Conservation (phyloP, 345 rosid species). For the Microcos paniculata region DNA sequence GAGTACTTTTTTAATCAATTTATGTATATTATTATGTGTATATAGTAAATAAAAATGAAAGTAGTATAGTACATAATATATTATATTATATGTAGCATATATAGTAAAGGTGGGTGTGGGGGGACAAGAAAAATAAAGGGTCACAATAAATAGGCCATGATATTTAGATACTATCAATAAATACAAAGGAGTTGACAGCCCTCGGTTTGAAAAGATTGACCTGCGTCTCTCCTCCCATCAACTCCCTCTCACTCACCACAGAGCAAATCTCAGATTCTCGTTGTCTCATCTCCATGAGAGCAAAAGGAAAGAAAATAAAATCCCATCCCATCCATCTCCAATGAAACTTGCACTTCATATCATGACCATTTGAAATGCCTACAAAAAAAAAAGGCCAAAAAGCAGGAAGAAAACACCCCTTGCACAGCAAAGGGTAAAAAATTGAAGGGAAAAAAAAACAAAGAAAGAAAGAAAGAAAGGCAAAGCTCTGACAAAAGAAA, state of each 20-base stretch:
- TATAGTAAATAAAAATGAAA: too few species aligned
- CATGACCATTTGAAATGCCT: conserved; percentile 35
- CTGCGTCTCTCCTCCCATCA: conserved; percentile 37
- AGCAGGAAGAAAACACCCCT: conserved; percentile 5
- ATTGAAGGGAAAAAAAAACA: not conserved
- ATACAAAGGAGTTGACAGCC: conserved; percentile 62
- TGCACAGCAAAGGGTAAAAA: not conserved
- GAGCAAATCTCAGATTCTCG: conserved; percentile 49
- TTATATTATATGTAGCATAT: not conserved
- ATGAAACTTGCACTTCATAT: conserved; percentile 42
- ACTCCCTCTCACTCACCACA: not conserved
- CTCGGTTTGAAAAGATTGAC: conserved; percentile 61
- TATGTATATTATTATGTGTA: not conserved
- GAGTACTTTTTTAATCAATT: not conserved
- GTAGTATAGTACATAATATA: not conserved
- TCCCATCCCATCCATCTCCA: conserved; percentile 19
- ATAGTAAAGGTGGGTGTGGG: conserved; percentile 37
- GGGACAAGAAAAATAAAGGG: conserved; percentile 43
- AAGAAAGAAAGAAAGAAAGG: conserved; percentile 1
- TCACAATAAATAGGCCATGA: conserved; percentile 39
- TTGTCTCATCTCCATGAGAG: conserved; percentile 41
- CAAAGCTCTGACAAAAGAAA: conserved; percentile 20
- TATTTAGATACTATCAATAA: conserved; percentile 42
- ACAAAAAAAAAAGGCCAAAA: conserved; percentile 35
- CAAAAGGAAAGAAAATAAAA: conserved; percentile 14